Evolutionary conservation across 129 eudicot genomes (phyloP), one percentile per base, ranked within the genome.

Genomic region (Tagetes patula): DNA sequence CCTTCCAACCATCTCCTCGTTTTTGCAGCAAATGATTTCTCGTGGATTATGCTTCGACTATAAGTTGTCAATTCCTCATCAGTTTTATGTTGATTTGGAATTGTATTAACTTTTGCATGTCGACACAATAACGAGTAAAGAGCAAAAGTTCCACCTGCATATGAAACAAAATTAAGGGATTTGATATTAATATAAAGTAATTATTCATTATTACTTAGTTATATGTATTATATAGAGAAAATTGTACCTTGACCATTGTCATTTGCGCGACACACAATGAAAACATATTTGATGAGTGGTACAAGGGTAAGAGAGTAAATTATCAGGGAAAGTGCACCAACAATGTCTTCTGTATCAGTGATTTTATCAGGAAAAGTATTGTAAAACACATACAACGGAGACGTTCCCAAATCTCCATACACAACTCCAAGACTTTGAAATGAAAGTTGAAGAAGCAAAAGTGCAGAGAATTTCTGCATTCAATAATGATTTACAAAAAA

Each of bases 401-500:
- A 94, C 58, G 98, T 94, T 73, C 98, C 98, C 83, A 94, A 82
- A 79, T 94, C 98, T 67, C 98, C 98, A 76, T 94, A 94, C 12
- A 94, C 98, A 56, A 94, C 97, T 69, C 98, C 98, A 64, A 94
- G 92, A 75, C 98, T 94, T 75, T 94, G 98, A 73, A 84, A 94
- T 9, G 98, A 87, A 55, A 94, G 85, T 59, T 96, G 81, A 47
- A 94, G 73, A 59, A 94, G 96, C 84, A 90, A 83, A 33, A 86
- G 4, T 39, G 98, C 59, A 3, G 98, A 94, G 83, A 86, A 86
- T 61, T 71, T 90, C 98, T 94, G 94, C 83, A 68, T 45, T 30
- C 59, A 66, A 72, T 49, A 74, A 76, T 45, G 42, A 31, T 27
- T 3, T 45, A n/a, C 45, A 77, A 36, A 33, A 76, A 43, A 67